A percentile compares a stretch with the other conserved stretches of the same genome.
These are phyloP conservation scores for Jackrogersella minutella DNA, from an alignment of 495 filamentous ascomycete genomes.

Conservation along the genomic window DNA sequence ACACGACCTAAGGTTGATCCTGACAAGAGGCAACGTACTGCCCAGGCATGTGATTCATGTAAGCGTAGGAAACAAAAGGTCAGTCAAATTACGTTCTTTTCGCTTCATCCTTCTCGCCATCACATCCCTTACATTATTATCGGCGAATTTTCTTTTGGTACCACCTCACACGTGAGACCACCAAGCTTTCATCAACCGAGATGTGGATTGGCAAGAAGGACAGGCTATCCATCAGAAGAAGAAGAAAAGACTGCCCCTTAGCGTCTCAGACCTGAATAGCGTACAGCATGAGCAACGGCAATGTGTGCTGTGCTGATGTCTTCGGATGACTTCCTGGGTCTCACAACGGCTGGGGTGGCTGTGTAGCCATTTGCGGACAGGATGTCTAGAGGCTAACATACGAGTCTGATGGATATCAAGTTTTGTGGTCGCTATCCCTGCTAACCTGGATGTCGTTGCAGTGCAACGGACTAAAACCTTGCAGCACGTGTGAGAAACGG, in stretches of 20 bases:
- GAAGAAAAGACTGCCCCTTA: constrained; percentile 13
- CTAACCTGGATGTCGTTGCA: constrained; percentile 41
- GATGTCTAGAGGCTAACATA: constrained; percentile 17
- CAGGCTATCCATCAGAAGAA: not conserved
- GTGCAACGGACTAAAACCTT: constrained; percentile 76
- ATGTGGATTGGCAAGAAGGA: constrained; percentile 4
- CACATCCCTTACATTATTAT: constrained; percentile 23
- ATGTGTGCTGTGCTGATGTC: constrained; percentile 17
- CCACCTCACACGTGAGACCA: constrained; percentile 6
- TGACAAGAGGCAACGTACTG: constrained; percentile 69
- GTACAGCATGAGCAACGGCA: constrained; percentile 28
- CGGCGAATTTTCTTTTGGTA: constrained; percentile 20
- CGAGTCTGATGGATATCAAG: constrained; percentile 17
- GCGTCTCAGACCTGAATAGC: constrained; percentile 2
- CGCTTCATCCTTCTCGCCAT: not conserved
- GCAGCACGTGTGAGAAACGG: constrained; percentile 70
- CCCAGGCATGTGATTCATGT: constrained; percentile 77
- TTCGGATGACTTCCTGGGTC: constrained; percentile 27
- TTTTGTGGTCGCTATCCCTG: constrained; percentile 16
- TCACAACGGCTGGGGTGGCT: constrained; percentile 28
- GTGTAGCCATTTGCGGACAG: constrained; percentile 35
- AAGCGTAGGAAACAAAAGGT: constrained; percentile 82
- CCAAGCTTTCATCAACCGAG: not conserved
- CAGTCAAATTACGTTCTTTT: constrained; percentile 39
- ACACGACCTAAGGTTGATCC: constrained; percentile 69